Evolutionary conservation across 306 rosid species (phyloP).

Genomic region (Dryas alaskensis): DNA sequence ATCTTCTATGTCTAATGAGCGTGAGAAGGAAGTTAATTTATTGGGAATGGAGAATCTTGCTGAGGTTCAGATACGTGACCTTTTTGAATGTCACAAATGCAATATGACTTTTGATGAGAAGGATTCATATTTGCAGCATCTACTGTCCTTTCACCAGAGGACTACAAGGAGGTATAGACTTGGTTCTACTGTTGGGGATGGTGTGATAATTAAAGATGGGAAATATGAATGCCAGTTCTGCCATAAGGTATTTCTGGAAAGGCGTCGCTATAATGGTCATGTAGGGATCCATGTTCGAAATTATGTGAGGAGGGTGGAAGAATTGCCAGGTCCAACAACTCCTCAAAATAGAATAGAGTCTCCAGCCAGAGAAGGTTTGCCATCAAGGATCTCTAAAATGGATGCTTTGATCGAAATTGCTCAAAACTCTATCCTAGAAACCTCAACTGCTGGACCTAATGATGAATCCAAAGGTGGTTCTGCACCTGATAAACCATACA

Average conservation of each 20-base stretch:
- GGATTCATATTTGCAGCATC: conserved; percentile 78
- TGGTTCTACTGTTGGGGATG: conserved; percentile 89
- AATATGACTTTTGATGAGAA: conserved; percentile 66
- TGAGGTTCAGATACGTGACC: conserved; percentile 70
- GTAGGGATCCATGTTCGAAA: conserved; percentile 91
- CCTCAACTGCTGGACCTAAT: conserved; percentile 37
- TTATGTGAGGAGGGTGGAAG: conserved; percentile 70
- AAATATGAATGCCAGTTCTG: conserved; percentile 92
- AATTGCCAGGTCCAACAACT: conserved; percentile 40
- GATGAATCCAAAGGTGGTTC: conserved; percentile 22
- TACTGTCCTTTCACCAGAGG: conserved; percentile 71
- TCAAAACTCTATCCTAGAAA: conserved; percentile 75
- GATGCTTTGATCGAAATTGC: conserved; percentile 87
- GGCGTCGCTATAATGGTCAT: conserved; percentile 87
- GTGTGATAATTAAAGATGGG: conserved; percentile 87
- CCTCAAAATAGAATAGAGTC: conserved; percentile 36
- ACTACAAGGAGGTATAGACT: conserved; percentile 80
- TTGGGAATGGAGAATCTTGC: conserved; percentile 70
- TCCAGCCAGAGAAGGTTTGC: conserved; percentile 48
- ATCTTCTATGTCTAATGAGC: conserved; percentile 36
- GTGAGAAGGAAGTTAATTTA: conserved; percentile 42
- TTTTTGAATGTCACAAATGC: conserved; percentile 88
- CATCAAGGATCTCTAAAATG: conserved; percentile 71
- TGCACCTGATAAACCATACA: conserved; percentile 21
- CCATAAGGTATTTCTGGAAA: conserved; percentile 76